Evolutionary conservation across 257 asterid genomes (phyloP).

Genomic region (Handroanthus guayacan): DNA sequence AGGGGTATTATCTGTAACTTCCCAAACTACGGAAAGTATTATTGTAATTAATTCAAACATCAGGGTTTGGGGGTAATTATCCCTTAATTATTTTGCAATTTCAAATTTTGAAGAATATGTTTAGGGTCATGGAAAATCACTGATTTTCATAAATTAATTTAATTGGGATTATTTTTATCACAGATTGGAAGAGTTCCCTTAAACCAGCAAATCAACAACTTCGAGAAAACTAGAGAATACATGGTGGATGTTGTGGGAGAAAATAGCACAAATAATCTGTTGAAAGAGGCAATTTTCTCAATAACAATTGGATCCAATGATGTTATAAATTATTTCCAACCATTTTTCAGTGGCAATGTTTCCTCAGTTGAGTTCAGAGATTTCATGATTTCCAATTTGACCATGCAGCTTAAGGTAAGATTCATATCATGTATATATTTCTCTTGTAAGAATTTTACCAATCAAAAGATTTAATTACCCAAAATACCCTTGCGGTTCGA

Average conservation of each 20-base stretch:
- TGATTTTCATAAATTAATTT: neutral
- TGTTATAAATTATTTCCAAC: constrained; percentile 59
- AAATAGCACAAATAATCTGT: constrained; percentile 37
- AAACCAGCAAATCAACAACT: constrained; percentile 53
- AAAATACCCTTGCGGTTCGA: no score
- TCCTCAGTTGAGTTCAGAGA: constrained; percentile 51
- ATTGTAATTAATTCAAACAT: no score
- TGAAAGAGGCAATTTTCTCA: constrained; percentile 54
- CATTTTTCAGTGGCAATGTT: constrained; percentile 35
- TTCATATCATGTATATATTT: neutral
- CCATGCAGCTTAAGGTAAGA: constrained; percentile 57
- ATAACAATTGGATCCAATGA: constrained; percentile 63
- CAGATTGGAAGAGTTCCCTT: constrained; percentile 62
- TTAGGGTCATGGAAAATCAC: neutral
- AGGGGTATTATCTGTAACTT: no score
- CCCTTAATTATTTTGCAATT: neutral
- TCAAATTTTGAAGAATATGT: neutral
- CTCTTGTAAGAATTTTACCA: no score
- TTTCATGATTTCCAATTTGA: constrained; percentile 54
- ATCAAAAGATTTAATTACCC: no score
- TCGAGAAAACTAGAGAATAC: constrained; percentile 48
- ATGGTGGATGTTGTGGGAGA: constrained; percentile 55
- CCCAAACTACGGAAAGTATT: no score
- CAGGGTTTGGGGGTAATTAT: no score
- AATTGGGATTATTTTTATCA: neutral